phyloP scores from a whole-genome alignment of 2,329 filamentous ascomycete genomes.

The Fusarium bulbicola region DNA sequence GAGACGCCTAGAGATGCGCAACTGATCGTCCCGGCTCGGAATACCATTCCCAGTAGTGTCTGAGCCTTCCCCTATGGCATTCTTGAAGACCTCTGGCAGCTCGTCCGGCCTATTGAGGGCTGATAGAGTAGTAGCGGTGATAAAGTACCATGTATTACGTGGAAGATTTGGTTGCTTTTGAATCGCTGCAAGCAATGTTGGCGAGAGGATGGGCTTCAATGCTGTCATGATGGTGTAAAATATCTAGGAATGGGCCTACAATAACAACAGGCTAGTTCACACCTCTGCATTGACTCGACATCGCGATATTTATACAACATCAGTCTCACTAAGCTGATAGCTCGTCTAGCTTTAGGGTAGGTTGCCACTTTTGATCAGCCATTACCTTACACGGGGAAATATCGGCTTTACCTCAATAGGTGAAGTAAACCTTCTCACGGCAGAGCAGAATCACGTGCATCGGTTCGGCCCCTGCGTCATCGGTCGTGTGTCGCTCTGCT shows the following conservation, averaged over 20 bases:
- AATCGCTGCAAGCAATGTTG: constrained; percentile 32
- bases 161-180: constrained; percentile 37
- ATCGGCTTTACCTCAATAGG: constrained; percentile 1
- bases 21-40: constrained; percentile 19
- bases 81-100: constrained; percentile 26
- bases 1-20: constrained; percentile 33
- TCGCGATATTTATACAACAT: background rate
- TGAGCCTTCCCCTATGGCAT: constrained; percentile 10
- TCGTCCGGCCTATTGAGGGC: constrained; percentile 40
- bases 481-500: constrained; percentile 36
- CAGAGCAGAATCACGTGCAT: constrained; percentile 37
- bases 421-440: background rate
- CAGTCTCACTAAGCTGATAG: constrained; percentile 13
- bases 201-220: constrained; percentile 34
- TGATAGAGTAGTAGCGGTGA: constrained; percentile 38
- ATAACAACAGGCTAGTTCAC: background rate
- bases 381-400: constrained; percentile 18
- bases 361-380: constrained; percentile 7
- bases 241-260: background rate
- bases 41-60: background rate
- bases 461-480: constrained; percentile 39
- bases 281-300: background rate
- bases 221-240: constrained; percentile 7
- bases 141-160: constrained; percentile 41
- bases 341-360: constrained; percentile 34